Evolutionary conservation across 192 early-diverging fungal genomes (phyloP), one percentile per base, ranked within the genome.

Genomic region (Coemansia sp.): DNA sequence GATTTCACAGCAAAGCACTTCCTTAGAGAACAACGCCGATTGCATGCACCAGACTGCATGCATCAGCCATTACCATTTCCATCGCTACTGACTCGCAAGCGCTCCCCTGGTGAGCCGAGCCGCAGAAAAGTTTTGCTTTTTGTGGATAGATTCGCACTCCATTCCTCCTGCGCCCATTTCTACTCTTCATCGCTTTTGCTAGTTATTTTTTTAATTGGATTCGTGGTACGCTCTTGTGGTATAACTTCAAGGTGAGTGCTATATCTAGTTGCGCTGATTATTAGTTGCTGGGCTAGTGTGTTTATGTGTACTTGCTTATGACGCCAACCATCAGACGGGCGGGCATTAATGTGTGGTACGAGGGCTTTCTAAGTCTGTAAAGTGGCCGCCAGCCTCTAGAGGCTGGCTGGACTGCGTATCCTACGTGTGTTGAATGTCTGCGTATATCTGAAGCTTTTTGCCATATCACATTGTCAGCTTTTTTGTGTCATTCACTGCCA

Each of bases 371-470:
- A 68, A 44, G 34, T 27, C 70, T 55, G 22, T 59, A 73, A 76
- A 79, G 71, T 79, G 76, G 76, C 76, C 76, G 67, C 56, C 41
- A 21, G 38, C 55, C 51, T 59, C 55, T 24, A 56, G 26, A 48
- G 24, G 21, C 54, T 28, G 64, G 60, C 67, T 61, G 76, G 76
- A 79, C 76, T 79, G 76, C 76, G 76, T 67, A 58, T 56, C 49
- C 58, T 56, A 41, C 70, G 71, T 64, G 56, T 79, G 76, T 79
- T 79, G 76, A 79, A 64, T 79, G 76, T 79, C 76, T 73, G 67
- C 70, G 50, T 63, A 49, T 56, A 56, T 79, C 76, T 79, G 76
- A 79, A 79, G 71, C 76, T 31, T 16, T 44, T 18, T 24, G 18
- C 41, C 57, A 28, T 47, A 22, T 1, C 21, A 30, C 27, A n/a